Conservation (phyloP, 805 yeast genomes). For the Saccharomyces jurei region DNA sequence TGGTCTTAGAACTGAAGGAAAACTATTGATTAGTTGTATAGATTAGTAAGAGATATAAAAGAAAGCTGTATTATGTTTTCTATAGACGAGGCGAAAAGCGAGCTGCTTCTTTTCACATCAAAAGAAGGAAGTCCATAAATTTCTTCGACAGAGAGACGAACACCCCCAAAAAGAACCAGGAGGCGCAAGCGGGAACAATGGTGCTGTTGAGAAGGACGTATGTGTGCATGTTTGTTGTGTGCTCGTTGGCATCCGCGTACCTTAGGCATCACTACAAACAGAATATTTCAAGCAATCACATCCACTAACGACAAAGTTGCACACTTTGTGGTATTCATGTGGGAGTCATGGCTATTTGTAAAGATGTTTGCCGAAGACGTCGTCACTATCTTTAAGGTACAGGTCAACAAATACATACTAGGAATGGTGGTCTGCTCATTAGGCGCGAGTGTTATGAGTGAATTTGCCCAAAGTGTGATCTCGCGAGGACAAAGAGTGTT, state of each 20-base stretch:
- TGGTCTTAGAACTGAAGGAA: constrained; percentile 22
- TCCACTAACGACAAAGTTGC: constrained; percentile 43
- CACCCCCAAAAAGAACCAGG: neutral
- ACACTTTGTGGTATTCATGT: constrained; percentile 41
- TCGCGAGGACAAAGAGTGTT: constrained; percentile 35
- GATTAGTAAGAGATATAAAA: neutral
- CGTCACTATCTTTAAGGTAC: constrained; percentile 21
- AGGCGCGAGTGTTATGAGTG: constrained; percentile 43
- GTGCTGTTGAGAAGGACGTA: constrained; percentile 12
- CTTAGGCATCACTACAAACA: constrained; percentile 31
- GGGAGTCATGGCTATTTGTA: constrained; percentile 43
- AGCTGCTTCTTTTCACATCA: neutral
- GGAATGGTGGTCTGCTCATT: constrained; percentile 39
- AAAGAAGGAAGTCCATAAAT: neutral
- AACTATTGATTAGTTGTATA: constrained; percentile 1
- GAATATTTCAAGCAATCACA: constrained; percentile 33
- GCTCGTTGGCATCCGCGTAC: constrained; percentile 16
- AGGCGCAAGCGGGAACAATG: neutral
- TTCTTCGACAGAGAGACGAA: neutral
- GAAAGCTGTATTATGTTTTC: neutral
- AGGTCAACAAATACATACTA: constrained; percentile 19
- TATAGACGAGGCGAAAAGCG: neutral
- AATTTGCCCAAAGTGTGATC: constrained; percentile 36
- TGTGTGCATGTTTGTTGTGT: constrained; percentile 7
- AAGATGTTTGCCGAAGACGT: constrained; percentile 36